phyloP scores from a whole-genome alignment of 2,329 filamentous ascomycete species.

The Talaromyces marneffei region DNA sequence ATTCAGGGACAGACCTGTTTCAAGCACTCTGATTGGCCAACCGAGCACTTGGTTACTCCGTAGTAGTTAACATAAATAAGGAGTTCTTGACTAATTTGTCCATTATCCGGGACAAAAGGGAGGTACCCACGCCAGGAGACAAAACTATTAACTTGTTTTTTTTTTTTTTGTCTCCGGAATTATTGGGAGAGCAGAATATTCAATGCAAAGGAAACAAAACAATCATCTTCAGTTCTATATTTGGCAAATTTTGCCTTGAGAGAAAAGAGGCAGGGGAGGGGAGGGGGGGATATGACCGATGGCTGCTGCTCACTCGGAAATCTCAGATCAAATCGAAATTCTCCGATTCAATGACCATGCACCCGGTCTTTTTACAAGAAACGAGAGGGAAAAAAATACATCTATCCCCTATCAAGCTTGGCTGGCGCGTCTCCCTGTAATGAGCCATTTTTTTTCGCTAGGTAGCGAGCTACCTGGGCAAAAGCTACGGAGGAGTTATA shows the following conservation, averaged over 20 bases:
- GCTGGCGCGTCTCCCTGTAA: not conserved
- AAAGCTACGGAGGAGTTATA: not conserved
- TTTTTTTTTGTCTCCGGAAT: not conserved
- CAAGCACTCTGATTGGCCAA: not conserved
- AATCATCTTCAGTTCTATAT: not conserved
- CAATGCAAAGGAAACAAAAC: not conserved
- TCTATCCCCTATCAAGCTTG: not conserved
- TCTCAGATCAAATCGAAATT: not conserved
- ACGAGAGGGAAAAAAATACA: no score
- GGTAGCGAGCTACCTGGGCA: not conserved
- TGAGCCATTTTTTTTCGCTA: conserved; percentile 1
- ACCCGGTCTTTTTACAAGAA: no score
- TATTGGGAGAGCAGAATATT: no score
- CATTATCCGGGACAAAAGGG: not conserved
- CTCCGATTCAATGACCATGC: not conserved
- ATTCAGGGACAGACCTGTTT: conserved; percentile 4
- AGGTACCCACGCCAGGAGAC: not conserved
- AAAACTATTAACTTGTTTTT: not conserved
- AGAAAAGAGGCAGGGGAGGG: not conserved
- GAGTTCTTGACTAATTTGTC: not conserved
- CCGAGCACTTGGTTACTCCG: not conserved
- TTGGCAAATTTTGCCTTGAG: not conserved
- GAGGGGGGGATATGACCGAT: not conserved
- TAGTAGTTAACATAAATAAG: not conserved
- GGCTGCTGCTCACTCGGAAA: no score